phyloP scores from a whole-genome alignment of 768 basidiomycete genomes.

The Coprinopsis strossmayeri region DNA sequence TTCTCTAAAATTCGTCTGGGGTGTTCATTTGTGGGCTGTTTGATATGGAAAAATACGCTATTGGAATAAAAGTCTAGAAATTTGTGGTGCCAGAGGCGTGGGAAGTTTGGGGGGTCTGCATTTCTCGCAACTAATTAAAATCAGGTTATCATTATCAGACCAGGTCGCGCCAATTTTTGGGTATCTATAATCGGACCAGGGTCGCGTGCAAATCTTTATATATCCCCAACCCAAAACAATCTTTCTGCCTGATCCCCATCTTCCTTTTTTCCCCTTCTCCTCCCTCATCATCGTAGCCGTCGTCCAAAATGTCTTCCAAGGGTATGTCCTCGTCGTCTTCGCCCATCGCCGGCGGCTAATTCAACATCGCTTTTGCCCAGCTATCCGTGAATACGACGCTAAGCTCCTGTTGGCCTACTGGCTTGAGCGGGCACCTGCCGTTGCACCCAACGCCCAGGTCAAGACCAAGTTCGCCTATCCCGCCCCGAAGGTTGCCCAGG shows the following conservation, averaged over 20 bases:
- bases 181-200: conserved; percentile 9
- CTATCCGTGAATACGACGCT: conserved; percentile 96
- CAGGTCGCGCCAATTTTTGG: no score
- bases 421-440: conserved; percentile 84
- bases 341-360: conserved; percentile 10
- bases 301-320: conserved; percentile 39
- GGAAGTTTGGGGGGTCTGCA: neutral
- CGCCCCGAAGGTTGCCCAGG: conserved; percentile 75
- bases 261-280: conserved; percentile 14
- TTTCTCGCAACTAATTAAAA: neutral
- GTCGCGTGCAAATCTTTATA: conserved; percentile 18
- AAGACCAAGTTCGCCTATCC: conserved; percentile 61
- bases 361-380: conserved; percentile 19
- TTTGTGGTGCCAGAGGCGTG: no score
- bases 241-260: conserved; percentile 13
- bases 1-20: no score
- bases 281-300: conserved; percentile 17
- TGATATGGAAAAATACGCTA: no score
- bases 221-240: neutral
- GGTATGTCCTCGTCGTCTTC: conserved; percentile 18
- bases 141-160: neutral
- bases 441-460: conserved; percentile 51
- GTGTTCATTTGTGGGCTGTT: no score
- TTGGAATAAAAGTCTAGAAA: no score
- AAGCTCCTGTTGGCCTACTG: conserved; percentile 97